Evolutionary conservation across 2,329 filamentous ascomycete species (phyloP).

Genomic region (Apiospora aurea): DNA sequence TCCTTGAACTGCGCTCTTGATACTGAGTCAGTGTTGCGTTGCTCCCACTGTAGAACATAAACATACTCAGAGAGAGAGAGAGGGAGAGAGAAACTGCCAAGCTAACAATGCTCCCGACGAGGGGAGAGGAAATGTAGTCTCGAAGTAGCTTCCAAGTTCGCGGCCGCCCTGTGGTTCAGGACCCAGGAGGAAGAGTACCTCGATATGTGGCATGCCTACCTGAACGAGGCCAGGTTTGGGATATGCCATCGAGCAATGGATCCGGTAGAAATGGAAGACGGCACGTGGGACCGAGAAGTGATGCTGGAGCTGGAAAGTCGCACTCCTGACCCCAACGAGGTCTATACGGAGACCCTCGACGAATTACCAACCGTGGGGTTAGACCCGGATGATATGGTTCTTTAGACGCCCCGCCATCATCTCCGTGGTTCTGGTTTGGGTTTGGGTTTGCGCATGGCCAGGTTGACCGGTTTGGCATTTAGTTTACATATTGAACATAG

Average conservation of each 20-base stretch:
- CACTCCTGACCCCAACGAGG: not conserved
- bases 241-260: not conserved
- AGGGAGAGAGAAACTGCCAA: no score
- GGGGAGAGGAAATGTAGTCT: not conserved
- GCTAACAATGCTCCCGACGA: not conserved
- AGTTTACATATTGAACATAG: no score
- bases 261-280: no score
- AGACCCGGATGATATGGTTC: no score
- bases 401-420: no score
- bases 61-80: not conserved
- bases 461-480: no score
- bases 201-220: not conserved
- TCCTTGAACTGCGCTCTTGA: not conserved
- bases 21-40: not conserved
- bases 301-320: not conserved
- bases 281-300: not conserved
- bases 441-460: no score
- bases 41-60: no score
- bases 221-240: not conserved
- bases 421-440: no score
- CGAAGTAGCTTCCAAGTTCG: not conserved
- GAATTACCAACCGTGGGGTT: no score
- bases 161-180: not conserved
- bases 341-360: not conserved
- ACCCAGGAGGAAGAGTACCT: not conserved